Evolutionary conservation across 495 filamentous ascomycete species (phyloP).

Genomic region (Wilcoxina mikolae): DNA sequence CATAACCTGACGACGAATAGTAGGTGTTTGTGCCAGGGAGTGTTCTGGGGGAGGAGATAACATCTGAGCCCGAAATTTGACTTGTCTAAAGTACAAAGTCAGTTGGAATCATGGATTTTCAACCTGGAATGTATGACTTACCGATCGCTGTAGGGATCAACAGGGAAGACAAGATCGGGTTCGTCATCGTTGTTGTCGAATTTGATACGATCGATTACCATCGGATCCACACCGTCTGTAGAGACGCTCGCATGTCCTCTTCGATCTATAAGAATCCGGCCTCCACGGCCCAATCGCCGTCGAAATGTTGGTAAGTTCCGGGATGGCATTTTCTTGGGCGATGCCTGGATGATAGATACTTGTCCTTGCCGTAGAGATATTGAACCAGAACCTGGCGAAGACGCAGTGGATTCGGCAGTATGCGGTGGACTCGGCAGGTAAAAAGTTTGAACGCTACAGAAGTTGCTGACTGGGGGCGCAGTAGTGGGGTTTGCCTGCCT

Average conservation of each 20-base stretch:
- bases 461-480: slow-evolving; percentile 42
- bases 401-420: slow-evolving; percentile 40
- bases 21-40: background rate
- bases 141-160: slow-evolving; percentile 14
- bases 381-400: slow-evolving; percentile 29
- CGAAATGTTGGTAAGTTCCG: slow-evolving; percentile 45
- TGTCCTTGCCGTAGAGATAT: slow-evolving; percentile 22
- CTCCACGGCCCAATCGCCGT: slow-evolving; percentile 57
- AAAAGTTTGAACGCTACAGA: slow-evolving; percentile 65
- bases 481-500: slow-evolving; percentile 13
- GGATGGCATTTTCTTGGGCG: slow-evolving; percentile 24
- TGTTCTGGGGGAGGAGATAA: slow-evolving; percentile 25
- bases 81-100: slow-evolving; percentile 22
- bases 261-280: slow-evolving; percentile 70
- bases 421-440: slow-evolving; percentile 79
- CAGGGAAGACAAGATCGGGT: background rate
- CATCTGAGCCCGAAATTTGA: slow-evolving; percentile 25
- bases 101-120: no score
- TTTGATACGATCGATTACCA: slow-evolving; percentile 59
- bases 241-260: slow-evolving; percentile 40
- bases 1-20: background rate
- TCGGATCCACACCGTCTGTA: slow-evolving; percentile 38
- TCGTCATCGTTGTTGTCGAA: slow-evolving; percentile 59
- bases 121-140: slow-evolving; percentile 10
- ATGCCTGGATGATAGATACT: slow-evolving; percentile 22